Conservation (phyloP, 1,284 basidiomycete species). For the Microbotryum scabiosae region DNA sequence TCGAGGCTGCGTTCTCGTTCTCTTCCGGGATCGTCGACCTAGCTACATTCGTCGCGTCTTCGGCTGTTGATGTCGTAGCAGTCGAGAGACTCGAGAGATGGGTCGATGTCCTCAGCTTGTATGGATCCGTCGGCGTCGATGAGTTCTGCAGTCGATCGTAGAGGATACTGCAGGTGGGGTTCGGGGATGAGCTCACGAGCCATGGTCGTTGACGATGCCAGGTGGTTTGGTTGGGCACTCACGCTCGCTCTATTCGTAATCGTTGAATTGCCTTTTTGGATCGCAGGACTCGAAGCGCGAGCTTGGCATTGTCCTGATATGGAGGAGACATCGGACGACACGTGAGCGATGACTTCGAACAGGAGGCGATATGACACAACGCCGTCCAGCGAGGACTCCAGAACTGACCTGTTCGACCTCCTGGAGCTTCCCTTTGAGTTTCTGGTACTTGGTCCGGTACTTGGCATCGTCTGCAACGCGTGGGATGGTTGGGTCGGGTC, state of each 20-base stretch:
- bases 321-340: conserved; percentile 33
- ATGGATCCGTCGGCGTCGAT: conserved; percentile 25
- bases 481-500: too few species aligned
- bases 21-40: too few species aligned
- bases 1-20: background rate
- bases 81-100: conserved; percentile 22
- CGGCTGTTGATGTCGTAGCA: background rate
- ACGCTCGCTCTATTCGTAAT: conserved; percentile 83
- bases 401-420: conserved; percentile 69
- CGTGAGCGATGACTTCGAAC: conserved; percentile 6
- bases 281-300: conserved; percentile 64
- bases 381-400: background rate
- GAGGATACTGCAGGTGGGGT: conserved; percentile 9
- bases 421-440: conserved; percentile 77
- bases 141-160: conserved; percentile 29
- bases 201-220: background rate
- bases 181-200: background rate
- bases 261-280: conserved; percentile 78
- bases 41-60: too few species aligned
- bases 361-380: background rate
- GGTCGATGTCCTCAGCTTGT: conserved; percentile 16
- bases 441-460: conserved; percentile 81
- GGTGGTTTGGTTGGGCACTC: conserved; percentile 41
- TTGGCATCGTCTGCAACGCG: conserved; percentile 63
- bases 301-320: conserved; percentile 39